Conservation (phyloP, 345 rosid species). For the Arabidopsis suecica region DNA sequence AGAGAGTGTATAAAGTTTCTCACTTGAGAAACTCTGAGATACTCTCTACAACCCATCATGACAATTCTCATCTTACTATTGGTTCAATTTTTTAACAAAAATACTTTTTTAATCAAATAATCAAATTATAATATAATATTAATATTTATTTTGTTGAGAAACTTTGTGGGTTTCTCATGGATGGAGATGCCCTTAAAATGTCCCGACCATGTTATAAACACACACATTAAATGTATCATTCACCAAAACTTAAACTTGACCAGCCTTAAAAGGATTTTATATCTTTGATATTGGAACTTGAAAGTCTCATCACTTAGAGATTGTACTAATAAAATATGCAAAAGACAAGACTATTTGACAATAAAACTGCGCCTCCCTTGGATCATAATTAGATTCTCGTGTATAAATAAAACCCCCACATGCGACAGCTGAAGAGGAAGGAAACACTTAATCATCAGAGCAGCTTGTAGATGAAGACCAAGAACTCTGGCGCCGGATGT, state of each 20-base stretch:
- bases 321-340: conserved; percentile 3
- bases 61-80: too few relatives aligned
- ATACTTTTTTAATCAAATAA: too few relatives aligned
- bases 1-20: too few relatives aligned
- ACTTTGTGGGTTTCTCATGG: too few relatives aligned
- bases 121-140: too few relatives aligned
- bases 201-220: conserved; percentile 45
- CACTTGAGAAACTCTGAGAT: too few relatives aligned
- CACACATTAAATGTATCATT: conserved; percentile 39
- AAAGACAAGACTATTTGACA: conserved; percentile 23
- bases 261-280: not conserved
- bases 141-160: too few relatives aligned
- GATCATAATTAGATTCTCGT: conserved; percentile 14
- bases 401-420: conserved; percentile 37
- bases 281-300: conserved; percentile 20
- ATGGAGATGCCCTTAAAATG: conserved; percentile 22
- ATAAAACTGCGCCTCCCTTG: conserved; percentile 19
- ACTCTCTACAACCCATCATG: too few relatives aligned
- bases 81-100: too few relatives aligned
- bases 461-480: conserved; percentile 31
- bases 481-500: conserved; percentile 48
- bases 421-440: conserved; percentile 34
- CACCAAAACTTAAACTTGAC: conserved; percentile 3
- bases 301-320: not conserved
- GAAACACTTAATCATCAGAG: not conserved